These are phyloP conservation scores for Neopestalotiopsis sp. DNA, from an alignment of 2,329 filamentous ascomycete genomes.

Conservation along the genomic window DNA sequence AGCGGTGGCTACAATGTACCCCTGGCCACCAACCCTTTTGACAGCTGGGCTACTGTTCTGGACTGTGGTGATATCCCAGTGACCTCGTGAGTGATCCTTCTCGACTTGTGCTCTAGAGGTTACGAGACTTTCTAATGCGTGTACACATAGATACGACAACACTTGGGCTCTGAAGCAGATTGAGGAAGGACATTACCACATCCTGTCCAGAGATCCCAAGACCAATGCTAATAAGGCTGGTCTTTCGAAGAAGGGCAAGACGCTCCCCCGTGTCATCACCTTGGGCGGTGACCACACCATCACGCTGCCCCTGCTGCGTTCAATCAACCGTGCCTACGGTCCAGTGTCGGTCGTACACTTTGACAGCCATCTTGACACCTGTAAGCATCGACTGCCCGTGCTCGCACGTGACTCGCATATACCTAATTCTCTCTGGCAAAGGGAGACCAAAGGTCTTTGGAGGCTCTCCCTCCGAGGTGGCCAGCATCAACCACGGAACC, in stretches of 20 bases:
- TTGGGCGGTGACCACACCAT: conserved; percentile 70
- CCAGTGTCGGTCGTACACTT: conserved; percentile 67
- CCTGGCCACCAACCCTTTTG: conserved; percentile 79
- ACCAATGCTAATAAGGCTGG: conserved; percentile 69
- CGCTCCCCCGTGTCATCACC: conserved; percentile 81
- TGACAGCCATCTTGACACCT: conserved; percentile 71
- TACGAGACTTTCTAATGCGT: not conserved
- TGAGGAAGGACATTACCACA: conserved; percentile 79
- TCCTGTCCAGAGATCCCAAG: conserved; percentile 72
- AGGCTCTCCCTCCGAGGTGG: conserved; percentile 76
- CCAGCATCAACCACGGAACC: conserved; percentile 83
- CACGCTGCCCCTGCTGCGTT: conserved; percentile 62
- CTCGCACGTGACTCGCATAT: not conserved
- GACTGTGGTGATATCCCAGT: conserved; percentile 88
- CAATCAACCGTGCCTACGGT: conserved; percentile 65
- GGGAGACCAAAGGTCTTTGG: conserved; percentile 89
- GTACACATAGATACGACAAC: conserved; percentile 68
- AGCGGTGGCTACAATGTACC: conserved; percentile 90
- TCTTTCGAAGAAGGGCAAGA: conserved; percentile 74
- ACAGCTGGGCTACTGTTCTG: conserved; percentile 78
- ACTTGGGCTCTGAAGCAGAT: conserved; percentile 82
- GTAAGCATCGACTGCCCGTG: conserved; percentile 40
- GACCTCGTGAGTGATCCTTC: conserved; percentile 65
- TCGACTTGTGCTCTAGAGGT: not conserved
- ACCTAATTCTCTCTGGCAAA: not conserved